Evolutionary conservation across 495 filamentous ascomycete genomes (phyloP).

Genomic region (Glutinoglossum americanum): DNA sequence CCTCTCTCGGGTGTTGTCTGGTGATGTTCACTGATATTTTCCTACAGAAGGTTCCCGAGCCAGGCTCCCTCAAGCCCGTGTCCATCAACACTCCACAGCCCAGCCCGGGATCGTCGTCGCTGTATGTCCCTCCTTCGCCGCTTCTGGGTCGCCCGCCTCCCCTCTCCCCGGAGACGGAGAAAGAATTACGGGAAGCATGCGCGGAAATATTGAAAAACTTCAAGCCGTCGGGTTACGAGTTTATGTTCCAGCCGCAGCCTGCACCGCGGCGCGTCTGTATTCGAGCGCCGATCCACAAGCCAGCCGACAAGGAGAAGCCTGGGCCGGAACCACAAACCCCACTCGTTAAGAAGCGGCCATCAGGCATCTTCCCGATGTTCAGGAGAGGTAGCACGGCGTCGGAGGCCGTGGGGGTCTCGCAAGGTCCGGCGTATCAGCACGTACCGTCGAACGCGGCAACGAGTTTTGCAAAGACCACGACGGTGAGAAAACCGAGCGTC

Average conservation of each 20-base stretch:
- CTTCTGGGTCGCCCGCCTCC: conserved; percentile 13
- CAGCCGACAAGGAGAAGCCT: conserved; percentile 6
- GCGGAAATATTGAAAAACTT: conserved; percentile 16
- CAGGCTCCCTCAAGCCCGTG: not conserved
- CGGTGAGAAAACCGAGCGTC: not conserved
- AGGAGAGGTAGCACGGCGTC: not conserved
- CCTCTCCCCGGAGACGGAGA: conserved; percentile 13
- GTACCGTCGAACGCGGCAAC: not conserved
- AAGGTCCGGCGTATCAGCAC: not conserved
- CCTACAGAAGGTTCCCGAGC: not conserved
- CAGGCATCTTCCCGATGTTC: not conserved
- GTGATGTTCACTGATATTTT: not conserved
- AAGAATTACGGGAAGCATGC: conserved; percentile 17
- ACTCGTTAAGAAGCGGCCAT: not conserved
- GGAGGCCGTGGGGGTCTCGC: not conserved
- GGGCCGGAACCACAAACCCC: conserved; percentile 1
- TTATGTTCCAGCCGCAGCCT: conserved; percentile 11
- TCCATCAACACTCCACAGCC: not conserved
- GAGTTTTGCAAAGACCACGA: not conserved
- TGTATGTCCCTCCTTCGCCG: conserved; percentile 12
- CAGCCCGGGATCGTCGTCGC: not conserved
- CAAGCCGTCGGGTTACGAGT: conserved; percentile 15
- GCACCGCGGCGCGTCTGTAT: conserved; percentile 4
- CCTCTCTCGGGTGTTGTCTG: not conserved
- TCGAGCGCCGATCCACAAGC: conserved; percentile 5